Percentiles rank a stretch among this genome's conserved stretches.
These are phyloP conservation scores for Colletotrichum camelliae DNA, from an alignment of 2,329 filamentous ascomycete species.

Conservation along the genomic window DNA sequence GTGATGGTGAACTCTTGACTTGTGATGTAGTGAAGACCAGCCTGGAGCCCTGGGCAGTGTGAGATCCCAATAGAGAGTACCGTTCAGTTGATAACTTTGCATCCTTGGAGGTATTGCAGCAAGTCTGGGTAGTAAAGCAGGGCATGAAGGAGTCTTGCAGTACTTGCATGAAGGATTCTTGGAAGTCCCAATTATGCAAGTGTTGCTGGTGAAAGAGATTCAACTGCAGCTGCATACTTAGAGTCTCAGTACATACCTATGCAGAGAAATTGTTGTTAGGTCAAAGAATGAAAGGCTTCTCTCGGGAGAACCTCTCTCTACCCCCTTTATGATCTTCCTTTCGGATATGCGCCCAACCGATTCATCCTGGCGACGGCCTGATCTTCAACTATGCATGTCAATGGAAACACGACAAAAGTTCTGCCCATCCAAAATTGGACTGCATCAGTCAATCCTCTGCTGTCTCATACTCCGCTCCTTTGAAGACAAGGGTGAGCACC, in stretches of 20 bases:
- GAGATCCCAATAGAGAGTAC: fast-evolving
- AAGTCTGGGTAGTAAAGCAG: not conserved
- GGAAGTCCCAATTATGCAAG: not conserved
- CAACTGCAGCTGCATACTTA: not conserved
- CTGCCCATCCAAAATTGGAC: not conserved
- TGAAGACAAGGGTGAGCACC: not conserved
- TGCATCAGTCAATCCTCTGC: not conserved
- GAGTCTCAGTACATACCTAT: too few species aligned
- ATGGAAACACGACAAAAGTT: not conserved
- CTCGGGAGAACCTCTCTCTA: not conserved
- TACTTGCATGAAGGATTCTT: not conserved
- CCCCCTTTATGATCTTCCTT: not conserved
- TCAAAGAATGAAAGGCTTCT: not conserved
- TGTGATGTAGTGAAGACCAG: not conserved
- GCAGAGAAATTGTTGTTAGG: too few species aligned
- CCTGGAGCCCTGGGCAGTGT: fast-evolving
- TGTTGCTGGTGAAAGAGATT: not conserved
- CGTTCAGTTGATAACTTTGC: not conserved
- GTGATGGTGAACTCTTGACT: not conserved
- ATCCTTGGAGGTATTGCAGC: not conserved
- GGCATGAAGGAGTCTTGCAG: not conserved
- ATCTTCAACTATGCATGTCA: not conserved
- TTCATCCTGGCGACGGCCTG: not conserved
- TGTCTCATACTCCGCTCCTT: not conserved
- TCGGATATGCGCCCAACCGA: not conserved